Percentiles rank a stretch among this genome's conserved stretches.
phyloP scores from a whole-genome alignment of 495 filamentous ascomycete species.

The Penicillium crystallinum region DNA sequence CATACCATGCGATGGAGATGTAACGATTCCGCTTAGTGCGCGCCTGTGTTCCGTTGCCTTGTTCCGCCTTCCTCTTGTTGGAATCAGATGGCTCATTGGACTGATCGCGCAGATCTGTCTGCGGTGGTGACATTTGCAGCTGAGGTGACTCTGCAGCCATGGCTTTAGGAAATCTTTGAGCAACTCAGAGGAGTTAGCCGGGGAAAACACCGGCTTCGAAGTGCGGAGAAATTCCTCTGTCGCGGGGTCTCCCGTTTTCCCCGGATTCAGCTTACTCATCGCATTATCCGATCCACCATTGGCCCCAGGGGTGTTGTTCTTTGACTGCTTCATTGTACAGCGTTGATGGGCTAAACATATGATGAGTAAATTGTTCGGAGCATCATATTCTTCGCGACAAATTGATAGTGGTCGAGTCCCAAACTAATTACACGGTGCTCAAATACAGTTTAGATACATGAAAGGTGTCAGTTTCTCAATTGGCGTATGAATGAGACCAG shows the following conservation, averaged over 20 bases:
- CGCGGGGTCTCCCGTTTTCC: slow-evolving; percentile 40
- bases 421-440: background rate
- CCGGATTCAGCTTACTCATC: slow-evolving; percentile 31
- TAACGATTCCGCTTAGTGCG: slow-evolving; percentile 64
- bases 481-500: slow-evolving; percentile 5
- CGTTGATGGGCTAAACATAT: background rate
- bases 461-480: background rate
- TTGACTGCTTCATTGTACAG: too few species aligned
- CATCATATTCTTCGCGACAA: background rate
- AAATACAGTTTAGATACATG: background rate
- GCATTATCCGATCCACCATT: slow-evolving; percentile 4
- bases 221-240: slow-evolving; percentile 44
- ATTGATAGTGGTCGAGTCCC: background rate
- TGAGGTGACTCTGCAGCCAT: slow-evolving; percentile 41
- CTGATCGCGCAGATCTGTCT: slow-evolving; percentile 22
- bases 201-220: slow-evolving; percentile 15
- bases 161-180: background rate
- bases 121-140: slow-evolving; percentile 23
- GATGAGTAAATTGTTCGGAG: background rate
- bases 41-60: slow-evolving; percentile 42
- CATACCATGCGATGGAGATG: slow-evolving; percentile 88
- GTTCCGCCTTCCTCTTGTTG: slow-evolving; percentile 47
- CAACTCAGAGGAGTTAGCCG: slow-evolving; percentile 5
- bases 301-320: background rate
- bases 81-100: slow-evolving; percentile 23